Percentiles rank a stretch among this genome's conserved stretches.
phyloP scores from a whole-genome alignment of 768 basidiomycete genomes.

The Boletus patriciae region DNA sequence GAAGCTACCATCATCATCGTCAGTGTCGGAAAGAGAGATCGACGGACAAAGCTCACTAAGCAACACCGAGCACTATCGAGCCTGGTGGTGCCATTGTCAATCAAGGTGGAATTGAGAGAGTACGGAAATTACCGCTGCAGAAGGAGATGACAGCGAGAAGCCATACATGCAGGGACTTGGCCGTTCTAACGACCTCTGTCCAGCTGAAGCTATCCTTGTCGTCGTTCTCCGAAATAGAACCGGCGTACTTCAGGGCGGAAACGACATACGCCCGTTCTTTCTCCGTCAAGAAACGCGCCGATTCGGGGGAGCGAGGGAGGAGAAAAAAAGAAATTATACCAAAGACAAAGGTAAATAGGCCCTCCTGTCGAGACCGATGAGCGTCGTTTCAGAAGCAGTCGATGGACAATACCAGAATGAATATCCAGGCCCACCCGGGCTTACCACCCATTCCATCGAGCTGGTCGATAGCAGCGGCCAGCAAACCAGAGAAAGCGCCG shows the following conservation, averaged over 20 bases:
- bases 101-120: neutral
- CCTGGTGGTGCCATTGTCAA: conserved; percentile 18
- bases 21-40: conserved; percentile 29
- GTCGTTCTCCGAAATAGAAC: conserved; percentile 42
- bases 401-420: conserved; percentile 42
- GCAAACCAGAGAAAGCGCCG: conserved; percentile 61
- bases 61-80: conserved; percentile 16
- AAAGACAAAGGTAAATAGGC: conserved; percentile 60
- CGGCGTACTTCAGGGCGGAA: conserved; percentile 18
- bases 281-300: conserved; percentile 50
- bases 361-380: conserved; percentile 41
- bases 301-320: conserved; percentile 44
- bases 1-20: conserved; percentile 52
- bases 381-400: neutral
- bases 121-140: conserved; percentile 41
- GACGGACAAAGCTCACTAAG: conserved; percentile 24
- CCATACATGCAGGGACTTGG: conserved; percentile 55
- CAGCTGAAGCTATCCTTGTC: conserved; percentile 52
- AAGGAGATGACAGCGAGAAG: conserved; percentile 52
- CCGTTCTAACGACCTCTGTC: conserved; percentile 51
- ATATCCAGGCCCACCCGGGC: conserved; percentile 64
- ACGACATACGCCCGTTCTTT: conserved; percentile 51
- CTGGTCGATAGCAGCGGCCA: conserved; percentile 59
- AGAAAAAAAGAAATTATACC: conserved; percentile 52
- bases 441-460: conserved; percentile 54